Evolutionary conservation across 2,329 filamentous ascomycete species (phyloP), one percentile per base, ranked within the genome.

Genomic region (Pseudogymnoascus sp.): DNA sequence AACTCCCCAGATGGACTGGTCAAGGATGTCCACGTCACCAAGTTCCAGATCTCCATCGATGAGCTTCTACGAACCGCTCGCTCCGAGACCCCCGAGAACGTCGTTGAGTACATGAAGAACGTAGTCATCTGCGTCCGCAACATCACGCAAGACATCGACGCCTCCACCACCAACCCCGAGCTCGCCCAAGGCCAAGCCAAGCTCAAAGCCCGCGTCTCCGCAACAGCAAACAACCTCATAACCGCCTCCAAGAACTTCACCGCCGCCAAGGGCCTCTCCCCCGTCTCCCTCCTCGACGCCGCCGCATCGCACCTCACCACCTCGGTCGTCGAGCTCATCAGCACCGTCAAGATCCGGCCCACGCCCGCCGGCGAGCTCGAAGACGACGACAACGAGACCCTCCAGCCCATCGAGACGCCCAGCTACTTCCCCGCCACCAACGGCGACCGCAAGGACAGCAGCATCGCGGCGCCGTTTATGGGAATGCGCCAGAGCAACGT

Each of bases 191-290:
- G 88, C 66, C 85, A 86, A 67, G 78, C 81, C 29, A 91, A 88
- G 74, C 82, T 96, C 65, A 96, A 91, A 76, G 83, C 85, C 60
- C 88, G 88, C 64, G 89, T 97, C 2, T 96, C 92, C n/a, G 88
- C 89, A 2, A 96, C 93, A 1, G 93, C 95, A 59, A 97, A 97
- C 79, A 95, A 93, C 72, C 81, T 99, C 64, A 97, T 97, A 71
- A 97, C 93, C 2, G 91, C 93, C 1, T 89, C 91, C 35, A 96
- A 96, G 78, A 96, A 96, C 72, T 96, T 95, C 74, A 88, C 90
- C 35, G 83, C 85, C 10, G 88, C 91, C 0, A 87, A 85, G 19
- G 95, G 95, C 31, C 83, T 99, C 33, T 93, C 91, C 1, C 95
- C 95, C 0, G 88, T 99, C n/a, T 96, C 91, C 5, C 78, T 99